Conservation (phyloP, 1,284 basidiomycete genomes). For the Ganoderma leucocontextum region DNA sequence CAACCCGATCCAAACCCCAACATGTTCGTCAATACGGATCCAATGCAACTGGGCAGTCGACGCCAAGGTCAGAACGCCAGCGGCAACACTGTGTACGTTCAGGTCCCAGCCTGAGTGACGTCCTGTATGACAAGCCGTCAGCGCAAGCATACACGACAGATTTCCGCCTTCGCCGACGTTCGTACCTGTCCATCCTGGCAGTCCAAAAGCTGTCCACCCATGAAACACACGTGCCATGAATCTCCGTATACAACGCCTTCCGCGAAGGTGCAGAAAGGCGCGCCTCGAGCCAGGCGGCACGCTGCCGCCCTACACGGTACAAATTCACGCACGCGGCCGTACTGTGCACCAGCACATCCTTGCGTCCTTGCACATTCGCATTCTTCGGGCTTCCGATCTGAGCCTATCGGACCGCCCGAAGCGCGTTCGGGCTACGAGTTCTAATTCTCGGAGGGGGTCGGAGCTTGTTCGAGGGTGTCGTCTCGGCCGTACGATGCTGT, state of each 20-base stretch:
- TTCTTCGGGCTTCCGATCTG: not conserved
- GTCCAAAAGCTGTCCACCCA: not conserved
- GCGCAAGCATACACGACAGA: not conserved
- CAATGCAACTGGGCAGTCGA: not conserved
- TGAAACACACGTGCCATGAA: not conserved
- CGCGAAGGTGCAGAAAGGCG: no score
- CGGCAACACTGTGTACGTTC: not conserved
- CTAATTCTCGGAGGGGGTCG: not conserved
- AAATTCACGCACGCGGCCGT: not conserved
- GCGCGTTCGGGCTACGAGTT: not conserved
- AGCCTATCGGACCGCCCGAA: not conserved
- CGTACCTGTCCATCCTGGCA: not conserved
- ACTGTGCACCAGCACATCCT: not conserved
- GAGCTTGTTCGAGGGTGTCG: not conserved
- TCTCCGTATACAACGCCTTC: no score
- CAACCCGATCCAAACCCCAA: not conserved
- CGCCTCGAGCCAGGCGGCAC: not conserved
- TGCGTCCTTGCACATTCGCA: not conserved
- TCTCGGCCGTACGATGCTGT: not conserved
- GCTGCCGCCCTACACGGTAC: not conserved
- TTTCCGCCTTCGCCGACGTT: not conserved
- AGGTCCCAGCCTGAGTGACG: not conserved
- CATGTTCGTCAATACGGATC: not conserved
- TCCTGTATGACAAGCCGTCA: conserved; percentile 1
- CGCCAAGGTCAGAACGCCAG: not conserved